phyloP scores from a whole-genome alignment of 345 rosid genomes.

The Linum usitatissimum region DNA sequence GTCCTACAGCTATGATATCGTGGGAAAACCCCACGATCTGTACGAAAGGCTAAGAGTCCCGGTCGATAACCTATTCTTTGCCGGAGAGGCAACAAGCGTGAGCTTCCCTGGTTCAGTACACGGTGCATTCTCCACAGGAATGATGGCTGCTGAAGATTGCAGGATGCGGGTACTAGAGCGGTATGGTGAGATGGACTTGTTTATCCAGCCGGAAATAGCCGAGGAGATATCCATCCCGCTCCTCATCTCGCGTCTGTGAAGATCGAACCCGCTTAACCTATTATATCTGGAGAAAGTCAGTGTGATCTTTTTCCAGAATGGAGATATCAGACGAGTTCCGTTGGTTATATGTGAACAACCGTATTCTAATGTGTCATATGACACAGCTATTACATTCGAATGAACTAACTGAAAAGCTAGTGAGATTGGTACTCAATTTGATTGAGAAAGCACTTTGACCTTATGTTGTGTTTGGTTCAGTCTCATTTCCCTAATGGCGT shows the following conservation, averaged over 20 bases:
- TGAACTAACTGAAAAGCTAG: too few relatives aligned
- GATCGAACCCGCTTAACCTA: background rate
- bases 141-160: slow-evolving; percentile 89
- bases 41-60: slow-evolving; percentile 78
- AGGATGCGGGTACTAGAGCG: slow-evolving; percentile 90
- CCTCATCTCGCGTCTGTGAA: slow-evolving; percentile 69
- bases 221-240: slow-evolving; percentile 75
- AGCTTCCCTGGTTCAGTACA: slow-evolving; percentile 80
- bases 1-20: slow-evolving; percentile 79
- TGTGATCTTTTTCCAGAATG: too few relatives aligned
- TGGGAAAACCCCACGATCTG: slow-evolving; percentile 76
- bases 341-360: too few relatives aligned
- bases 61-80: slow-evolving; percentile 89
- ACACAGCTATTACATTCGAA: too few relatives aligned
- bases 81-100: slow-evolving; percentile 83
- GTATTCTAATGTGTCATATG: too few relatives aligned
- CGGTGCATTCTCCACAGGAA: slow-evolving; percentile 79
- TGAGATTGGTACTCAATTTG: too few relatives aligned
- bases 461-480: too few relatives aligned
- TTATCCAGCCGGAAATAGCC: slow-evolving; percentile 56
- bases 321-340: too few relatives aligned
- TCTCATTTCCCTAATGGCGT: too few relatives aligned
- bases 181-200: slow-evolving; percentile 64
- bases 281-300: too few relatives aligned
- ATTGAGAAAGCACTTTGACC: too few relatives aligned